These are phyloP conservation scores for Kwoniella dejecticola DNA, from an alignment of 768 basidiomycete species.

Conservation along the genomic window DNA sequence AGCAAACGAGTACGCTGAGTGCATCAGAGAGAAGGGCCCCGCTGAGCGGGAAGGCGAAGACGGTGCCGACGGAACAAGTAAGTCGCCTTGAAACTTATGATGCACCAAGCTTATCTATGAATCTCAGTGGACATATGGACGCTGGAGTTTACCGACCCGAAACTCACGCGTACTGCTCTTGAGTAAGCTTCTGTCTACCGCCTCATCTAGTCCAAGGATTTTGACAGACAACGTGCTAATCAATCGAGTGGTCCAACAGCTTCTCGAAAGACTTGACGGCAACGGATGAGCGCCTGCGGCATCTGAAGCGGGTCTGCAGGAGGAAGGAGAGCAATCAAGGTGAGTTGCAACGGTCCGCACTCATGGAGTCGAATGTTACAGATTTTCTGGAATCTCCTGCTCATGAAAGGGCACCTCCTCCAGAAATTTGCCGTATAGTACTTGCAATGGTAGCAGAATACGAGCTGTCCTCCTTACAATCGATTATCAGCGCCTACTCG, in stretches of 20 bases:
- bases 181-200: too few species aligned
- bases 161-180: constrained; percentile 37
- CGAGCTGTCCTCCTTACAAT: constrained; percentile 12
- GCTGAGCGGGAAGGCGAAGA: constrained; percentile 41
- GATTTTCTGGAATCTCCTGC: background rate
- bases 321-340: constrained; percentile 22
- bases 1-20: constrained; percentile 22
- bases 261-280: constrained; percentile 37
- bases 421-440: constrained; percentile 36
- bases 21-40: constrained; percentile 39
- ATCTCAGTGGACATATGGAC: constrained; percentile 48
- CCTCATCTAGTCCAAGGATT: too few species aligned
- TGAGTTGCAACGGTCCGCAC: too few species aligned
- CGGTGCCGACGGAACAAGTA: constrained; percentile 36
- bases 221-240: too few species aligned
- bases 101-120: background rate
- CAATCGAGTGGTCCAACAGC: constrained; percentile 7
- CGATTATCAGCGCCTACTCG: constrained; percentile 24
- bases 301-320: constrained; percentile 46
- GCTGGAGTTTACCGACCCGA: constrained; percentile 37
- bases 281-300: constrained; percentile 30
- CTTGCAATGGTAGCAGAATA: constrained; percentile 29
- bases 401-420: background rate
- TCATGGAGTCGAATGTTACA: too few species aligned
- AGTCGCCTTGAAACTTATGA: constrained; percentile 11